phyloP scores from a whole-genome alignment of 1,284 basidiomycete genomes.

The Volvariella surrecta region DNA sequence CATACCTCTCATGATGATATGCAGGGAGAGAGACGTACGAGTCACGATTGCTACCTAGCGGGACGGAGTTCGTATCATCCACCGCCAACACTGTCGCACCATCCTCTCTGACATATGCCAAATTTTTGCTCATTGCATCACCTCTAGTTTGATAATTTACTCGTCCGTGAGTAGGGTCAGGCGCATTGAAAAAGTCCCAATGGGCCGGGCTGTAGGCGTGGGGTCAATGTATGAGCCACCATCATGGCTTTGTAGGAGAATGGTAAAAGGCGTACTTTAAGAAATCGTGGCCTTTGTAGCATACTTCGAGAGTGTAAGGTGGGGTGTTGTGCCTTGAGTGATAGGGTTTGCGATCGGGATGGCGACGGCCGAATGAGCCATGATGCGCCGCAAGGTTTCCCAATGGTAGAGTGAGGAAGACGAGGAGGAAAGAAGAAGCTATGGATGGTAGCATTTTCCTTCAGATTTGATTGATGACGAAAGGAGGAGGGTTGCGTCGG shows the following conservation, averaged over 20 bases:
- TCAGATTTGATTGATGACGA: too few species aligned
- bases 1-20: not conserved
- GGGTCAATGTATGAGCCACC: slow-evolving; percentile 1
- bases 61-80: slow-evolving; percentile 45
- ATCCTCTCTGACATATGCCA: slow-evolving; percentile 52
- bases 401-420: slow-evolving; percentile 9
- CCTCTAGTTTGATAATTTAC: slow-evolving; percentile 45
- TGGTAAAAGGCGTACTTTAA: slow-evolving; percentile 19
- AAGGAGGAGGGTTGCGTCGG: too few species aligned
- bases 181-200: slow-evolving; percentile 53
- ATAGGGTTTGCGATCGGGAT: not conserved
- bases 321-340: slow-evolving; percentile 15
- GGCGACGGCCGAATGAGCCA: too few species aligned
- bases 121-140: slow-evolving; percentile 36
- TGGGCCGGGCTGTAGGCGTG: slow-evolving; percentile 25
- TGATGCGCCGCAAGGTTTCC: slow-evolving; percentile 16
- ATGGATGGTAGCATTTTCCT: too few species aligned
- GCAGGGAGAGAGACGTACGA: slow-evolving; percentile 37
- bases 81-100: slow-evolving; percentile 52
- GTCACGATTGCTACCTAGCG: slow-evolving; percentile 46
- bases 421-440: too few species aligned
- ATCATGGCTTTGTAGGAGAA: not conserved
- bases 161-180: slow-evolving; percentile 60
- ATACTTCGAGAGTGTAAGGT: slow-evolving; percentile 21
- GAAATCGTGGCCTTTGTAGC: slow-evolving; percentile 27